phyloP scores from a whole-genome alignment of 139 green algal genomes.

The Coelastrella sp. region DNA sequence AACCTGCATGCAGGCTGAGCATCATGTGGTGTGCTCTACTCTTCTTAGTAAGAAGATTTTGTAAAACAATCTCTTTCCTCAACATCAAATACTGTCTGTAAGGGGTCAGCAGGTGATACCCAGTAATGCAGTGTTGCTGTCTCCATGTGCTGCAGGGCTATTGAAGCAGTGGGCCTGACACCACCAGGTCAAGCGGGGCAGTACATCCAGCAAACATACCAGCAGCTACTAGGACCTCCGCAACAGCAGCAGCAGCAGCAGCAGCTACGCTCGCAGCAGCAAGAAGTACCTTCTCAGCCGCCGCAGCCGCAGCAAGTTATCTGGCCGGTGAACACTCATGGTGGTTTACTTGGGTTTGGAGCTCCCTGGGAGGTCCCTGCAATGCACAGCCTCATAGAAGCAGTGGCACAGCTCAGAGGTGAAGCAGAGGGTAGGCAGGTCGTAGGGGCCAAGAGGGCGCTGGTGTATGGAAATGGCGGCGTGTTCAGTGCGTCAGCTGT shows the following conservation, averaged over 20 bases:
- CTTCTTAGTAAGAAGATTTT: too few species aligned
- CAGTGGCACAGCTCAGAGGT: conserved; percentile 31
- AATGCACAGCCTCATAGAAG: conserved; percentile 44
- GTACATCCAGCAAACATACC: conserved; percentile 20
- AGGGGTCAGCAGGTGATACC: too few species aligned
- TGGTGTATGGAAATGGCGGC: conserved; percentile 51
- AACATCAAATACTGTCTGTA: too few species aligned
- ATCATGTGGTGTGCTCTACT: too few species aligned
- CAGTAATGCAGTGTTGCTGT: too few species aligned
- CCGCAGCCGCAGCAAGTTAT: conserved; percentile 26
- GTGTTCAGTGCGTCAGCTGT: conserved; percentile 43
- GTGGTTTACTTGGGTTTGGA: conserved; percentile 44
- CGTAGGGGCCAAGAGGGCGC: conserved; percentile 6
- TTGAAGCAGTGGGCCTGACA: conserved; percentile 39
- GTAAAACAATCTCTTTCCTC: too few species aligned
- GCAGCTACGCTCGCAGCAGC: not conserved
- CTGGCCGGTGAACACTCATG: conserved; percentile 48
- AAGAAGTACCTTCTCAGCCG: not conserved
- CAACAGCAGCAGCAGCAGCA: conserved; percentile 28
- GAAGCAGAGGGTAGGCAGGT: conserved; percentile 45
- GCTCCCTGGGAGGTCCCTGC: conserved; percentile 50
- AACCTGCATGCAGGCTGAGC: too few species aligned
- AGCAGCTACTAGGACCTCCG: not conserved
- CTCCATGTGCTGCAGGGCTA: conserved; percentile 4
- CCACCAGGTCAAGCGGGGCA: conserved; percentile 11